Base-by-base conservation (phyloP, 306 rosid genomes). In the Fragaria ananassa region DNA sequence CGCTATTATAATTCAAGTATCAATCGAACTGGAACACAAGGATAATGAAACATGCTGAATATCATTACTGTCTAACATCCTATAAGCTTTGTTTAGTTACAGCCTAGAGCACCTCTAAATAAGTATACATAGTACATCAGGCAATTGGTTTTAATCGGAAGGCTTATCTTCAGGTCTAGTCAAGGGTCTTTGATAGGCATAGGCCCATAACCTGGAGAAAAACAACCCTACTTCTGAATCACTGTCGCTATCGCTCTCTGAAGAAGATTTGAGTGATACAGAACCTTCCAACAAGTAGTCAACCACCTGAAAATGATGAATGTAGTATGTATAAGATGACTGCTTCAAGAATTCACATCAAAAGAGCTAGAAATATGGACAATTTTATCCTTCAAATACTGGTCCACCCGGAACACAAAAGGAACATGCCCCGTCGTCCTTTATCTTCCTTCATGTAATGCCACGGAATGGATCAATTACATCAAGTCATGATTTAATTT, bases 201-300 rank as follows among this genome's bases (percentile, higher is more conserved):
- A 83, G 18, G 90, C 97, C 97, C 98, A 91, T 72, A 89, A 80
- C 81, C 86, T 78, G 14, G 87, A 87, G 72, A 70, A 12, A 11
- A 82, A 37, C 41, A 37, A 8, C 37, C 74, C 89, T 78, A 50
- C 86, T 46, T 91, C 98, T 9, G 87, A 81, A 86, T 91, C 98
- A 76, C 86, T 84, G 61, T 94, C 97, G 69, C 94, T 89, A 68
- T 92, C 98, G 62, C 94, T 89, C 74, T 92, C 98, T 46, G 98
- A 90, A 68, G 89, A 94, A 74, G 86, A 74, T 51, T 56, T 10
- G 19, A 78, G 1, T 10, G 70, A 68, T 42, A 81, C 29, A 41
- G 84, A 84, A 81, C 75, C 90, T 77, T 81, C 83, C 73, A 90
- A 58, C 76, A 94, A 60, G 86, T 87, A 94, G 47, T 81, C 89